These are phyloP conservation scores for Backusella australiensis DNA, from an alignment of 192 early-diverging fungal genomes.

Conservation along the genomic window DNA sequence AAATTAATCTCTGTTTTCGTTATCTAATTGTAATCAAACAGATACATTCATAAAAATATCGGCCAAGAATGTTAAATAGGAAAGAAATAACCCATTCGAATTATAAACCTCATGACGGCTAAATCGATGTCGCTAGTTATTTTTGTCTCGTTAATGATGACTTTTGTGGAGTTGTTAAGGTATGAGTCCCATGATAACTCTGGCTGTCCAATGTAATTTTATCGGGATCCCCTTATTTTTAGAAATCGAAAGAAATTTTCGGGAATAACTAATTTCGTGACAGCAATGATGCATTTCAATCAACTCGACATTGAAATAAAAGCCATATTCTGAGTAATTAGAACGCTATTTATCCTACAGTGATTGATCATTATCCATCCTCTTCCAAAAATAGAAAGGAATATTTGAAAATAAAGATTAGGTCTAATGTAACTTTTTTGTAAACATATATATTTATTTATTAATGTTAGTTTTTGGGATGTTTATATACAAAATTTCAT, in stretches of 20 bases:
- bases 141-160: not conserved
- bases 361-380: not conserved
- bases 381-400: not conserved
- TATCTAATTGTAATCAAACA: too few relatives aligned
- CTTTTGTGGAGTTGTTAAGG: not conserved
- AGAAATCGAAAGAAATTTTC: not conserved
- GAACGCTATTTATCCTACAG: not conserved
- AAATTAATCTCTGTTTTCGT: too few relatives aligned
- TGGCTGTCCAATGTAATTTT: not conserved
- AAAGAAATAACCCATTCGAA: not conserved
- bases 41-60: not conserved
- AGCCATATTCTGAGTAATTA: not conserved
- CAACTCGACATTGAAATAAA: not conserved
- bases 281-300: not conserved
- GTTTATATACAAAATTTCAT: slow-evolving; percentile 5
- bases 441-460: not conserved
- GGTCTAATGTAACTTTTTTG: not conserved
- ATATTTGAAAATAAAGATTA: not conserved
- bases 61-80: not conserved
- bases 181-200: not conserved
- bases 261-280: not conserved
- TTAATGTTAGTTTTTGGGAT: not conserved
- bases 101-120: not conserved
- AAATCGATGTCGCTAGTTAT: not conserved
- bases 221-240: not conserved